Base-by-base conservation (phyloP, 768 basidiomycete species). In the Termitomyces sp. region DNA sequence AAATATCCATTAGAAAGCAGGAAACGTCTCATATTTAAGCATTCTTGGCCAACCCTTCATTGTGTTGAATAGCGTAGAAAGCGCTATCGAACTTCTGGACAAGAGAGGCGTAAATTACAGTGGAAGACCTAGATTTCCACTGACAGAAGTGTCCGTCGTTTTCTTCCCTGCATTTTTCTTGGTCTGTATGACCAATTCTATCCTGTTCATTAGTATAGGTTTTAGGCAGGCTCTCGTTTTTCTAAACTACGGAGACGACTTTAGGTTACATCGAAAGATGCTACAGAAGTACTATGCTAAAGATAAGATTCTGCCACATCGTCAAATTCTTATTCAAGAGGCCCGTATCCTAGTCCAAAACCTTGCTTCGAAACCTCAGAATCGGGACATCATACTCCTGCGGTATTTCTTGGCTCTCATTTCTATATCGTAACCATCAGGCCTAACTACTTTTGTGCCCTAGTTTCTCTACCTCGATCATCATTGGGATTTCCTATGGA, bases 291-390 rank as follows among this genome's bases (percentile, higher is more conserved):
- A 61, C 44, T 58, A 67, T 47, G 67, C 58, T 40, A 62, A 59
- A 41, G 59, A 62, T 42, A 62, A 66, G 25, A 62, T 69, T 42
- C 51, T 58, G 38, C 48, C 59, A 3, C 69, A 71, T 61, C 56
- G 64, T 25, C 59, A 59, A 31, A 60, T 69, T 29, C 66, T 70
- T 41, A 66, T 69, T 43, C 49, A 56, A 31, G 71, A 75, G 60
- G 74, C 71, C 1, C 63, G 60, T 21, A 57, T 65, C 16, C 69
- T 78, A 38, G 60, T 72, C 34, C 42, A 61, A 19, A 69, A 68
- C 38, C 51, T 77, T 19, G 54, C 71, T 32, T 56, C 59, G 38
- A 52, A 61, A 35, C 50, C 51, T 44, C 68, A 68, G 4, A 60
- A 65, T 2, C 48, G 56, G 23, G 55, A 68, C 11, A 50, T 52